Base-by-base conservation (phyloP, 192 early-diverging fungal genomes). In the Paraglomus brasilianum region DNA sequence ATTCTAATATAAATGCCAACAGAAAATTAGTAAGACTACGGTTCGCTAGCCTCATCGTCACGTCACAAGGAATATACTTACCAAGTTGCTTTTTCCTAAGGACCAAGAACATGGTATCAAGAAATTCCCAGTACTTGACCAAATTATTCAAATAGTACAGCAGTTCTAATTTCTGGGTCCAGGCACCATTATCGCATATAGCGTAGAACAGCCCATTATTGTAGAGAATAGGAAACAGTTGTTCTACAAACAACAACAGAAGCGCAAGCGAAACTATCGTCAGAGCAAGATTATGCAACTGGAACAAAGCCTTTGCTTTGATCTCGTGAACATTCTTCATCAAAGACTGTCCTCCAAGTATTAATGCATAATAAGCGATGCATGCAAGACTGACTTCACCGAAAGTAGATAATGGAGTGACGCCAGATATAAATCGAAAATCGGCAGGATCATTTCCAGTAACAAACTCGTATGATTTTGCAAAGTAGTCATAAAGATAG, bases 141-240 rank as follows among this genome's bases (percentile, higher is more conserved):
- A 94, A 83, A 78, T 95, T 95, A 83, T 95, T 95, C 69, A 95
- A 81, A 75, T 92, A 94, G 83, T 94, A 95, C 13, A 91, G 79
- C 51, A 92, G 77, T 73, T 94, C 91, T 40, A 95, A 78, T 49
- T 82, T 81, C 72, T 92, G 89, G 52, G 88, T 92, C 88, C 88
- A 93, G 46, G 84, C 88, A 59, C 81, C 70, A 44, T 79, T 67
- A 61, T 83, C 50, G 78, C 92, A 94, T 45, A 94, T 78, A 30
- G 88, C 81, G 52, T 85, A 84, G 72, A 90, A 87, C 17, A 93
- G 47, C 30, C 92, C 92, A 46, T 93, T 74, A 38, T 81, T 70
- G 46, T 76, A 80, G 38, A 92, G 52, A 42, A 89, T 92, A 42
- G 93, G 91, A 47, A 82, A 75, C 36, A 95, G 72, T 75, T 92